Conservation (phyloP, 352 stramenopile genomes). For the Phytophthora pistaciae region DNA sequence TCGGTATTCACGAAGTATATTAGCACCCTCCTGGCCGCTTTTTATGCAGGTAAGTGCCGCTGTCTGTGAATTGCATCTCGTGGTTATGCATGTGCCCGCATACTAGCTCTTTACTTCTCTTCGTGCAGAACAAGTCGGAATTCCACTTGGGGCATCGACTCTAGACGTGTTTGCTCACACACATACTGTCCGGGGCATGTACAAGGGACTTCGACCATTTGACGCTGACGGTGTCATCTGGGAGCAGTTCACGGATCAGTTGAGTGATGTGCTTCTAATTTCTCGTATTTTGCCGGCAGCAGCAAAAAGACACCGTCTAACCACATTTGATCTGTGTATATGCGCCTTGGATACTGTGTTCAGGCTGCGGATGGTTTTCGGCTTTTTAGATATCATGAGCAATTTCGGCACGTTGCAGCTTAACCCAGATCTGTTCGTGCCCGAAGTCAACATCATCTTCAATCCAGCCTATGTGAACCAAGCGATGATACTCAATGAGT, state of each 20-base stretch:
- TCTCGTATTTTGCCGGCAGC: background rate
- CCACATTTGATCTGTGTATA: conserved; percentile 5
- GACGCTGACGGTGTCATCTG: conserved; percentile 71
- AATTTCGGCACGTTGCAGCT: conserved; percentile 82
- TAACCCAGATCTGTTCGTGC: conserved; percentile 69
- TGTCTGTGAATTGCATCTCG: background rate
- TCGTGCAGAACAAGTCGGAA: conserved; percentile 70
- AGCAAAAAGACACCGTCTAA: conserved; percentile 8
- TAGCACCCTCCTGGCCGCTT: conserved; percentile 73
- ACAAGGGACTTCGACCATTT: conserved; percentile 78
- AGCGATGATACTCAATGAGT: conserved; percentile 75
- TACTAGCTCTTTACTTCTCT: conserved; percentile 1
- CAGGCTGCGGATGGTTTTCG: conserved; percentile 86
- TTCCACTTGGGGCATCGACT: conserved; percentile 71
- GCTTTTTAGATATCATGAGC: conserved; percentile 79
- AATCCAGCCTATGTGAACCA: conserved; percentile 79
- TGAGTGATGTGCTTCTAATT: conserved; percentile 25
- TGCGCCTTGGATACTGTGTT: background rate
- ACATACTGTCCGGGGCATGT: conserved; percentile 66
- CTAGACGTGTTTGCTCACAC: conserved; percentile 83
- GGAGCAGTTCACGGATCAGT: conserved; percentile 80
- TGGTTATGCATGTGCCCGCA: background rate
- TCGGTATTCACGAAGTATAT: conserved; percentile 84
- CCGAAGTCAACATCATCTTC: conserved; percentile 80
- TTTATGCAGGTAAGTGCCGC: conserved; percentile 68